A percentile compares a stretch with the other conserved stretches of the same genome.
Conservation (phyloP, 345 rosid species). For the Gossypium herbaceum region DNA sequence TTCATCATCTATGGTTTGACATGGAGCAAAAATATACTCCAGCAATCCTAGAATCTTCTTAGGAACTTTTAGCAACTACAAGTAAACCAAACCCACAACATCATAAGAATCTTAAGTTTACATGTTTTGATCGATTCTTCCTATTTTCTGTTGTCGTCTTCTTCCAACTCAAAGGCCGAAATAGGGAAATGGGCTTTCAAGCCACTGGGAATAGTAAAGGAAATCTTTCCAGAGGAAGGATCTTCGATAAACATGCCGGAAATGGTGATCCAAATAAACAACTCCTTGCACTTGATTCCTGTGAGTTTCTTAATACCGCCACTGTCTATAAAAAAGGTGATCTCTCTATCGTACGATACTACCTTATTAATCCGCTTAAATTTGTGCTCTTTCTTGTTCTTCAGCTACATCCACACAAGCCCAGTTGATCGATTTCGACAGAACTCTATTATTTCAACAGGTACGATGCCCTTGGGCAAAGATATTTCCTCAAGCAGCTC, state of each 20-base stretch:
- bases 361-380: slow-evolving; percentile 24
- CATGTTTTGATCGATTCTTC: background rate
- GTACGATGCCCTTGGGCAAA: slow-evolving; percentile 37
- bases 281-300: slow-evolving; percentile 29
- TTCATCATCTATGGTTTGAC: no score
- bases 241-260: slow-evolving; percentile 20
- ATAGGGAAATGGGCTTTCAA: slow-evolving; percentile 22
- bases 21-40: no score
- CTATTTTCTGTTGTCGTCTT: background rate
- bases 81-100: no score
- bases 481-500: slow-evolving; percentile 22
- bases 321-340: slow-evolving; percentile 30
- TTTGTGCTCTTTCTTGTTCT: slow-evolving; percentile 26
- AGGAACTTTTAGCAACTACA: no score
- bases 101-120: background rate
- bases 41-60: no score
- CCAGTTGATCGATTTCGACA: slow-evolving; percentile 29
- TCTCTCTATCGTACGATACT: slow-evolving; percentile 23
- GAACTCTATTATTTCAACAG: slow-evolving; percentile 24
- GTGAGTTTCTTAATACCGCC: slow-evolving; percentile 22
- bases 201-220: slow-evolving; percentile 20
- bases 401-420: slow-evolving; percentile 31
- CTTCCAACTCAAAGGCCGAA: slow-evolving; percentile 33
- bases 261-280: slow-evolving; percentile 25
- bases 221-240: slow-evolving; percentile 23